Base-by-base conservation (phyloP, 148 eudicot genomes). In the Persicaria tinctoria region DNA sequence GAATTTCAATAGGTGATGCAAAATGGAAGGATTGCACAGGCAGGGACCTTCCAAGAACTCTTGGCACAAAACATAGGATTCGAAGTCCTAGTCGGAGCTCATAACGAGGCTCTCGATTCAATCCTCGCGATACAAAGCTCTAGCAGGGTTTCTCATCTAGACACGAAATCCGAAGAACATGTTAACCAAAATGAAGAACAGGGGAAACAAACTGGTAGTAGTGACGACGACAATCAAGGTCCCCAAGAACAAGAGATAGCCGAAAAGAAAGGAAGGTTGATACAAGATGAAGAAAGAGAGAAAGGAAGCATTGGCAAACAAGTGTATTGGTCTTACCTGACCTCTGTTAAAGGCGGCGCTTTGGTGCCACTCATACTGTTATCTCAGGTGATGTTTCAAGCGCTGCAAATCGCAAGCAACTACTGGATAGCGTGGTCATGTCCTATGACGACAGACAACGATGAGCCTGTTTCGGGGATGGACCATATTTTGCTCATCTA, bases 341-440 rank as follows among this genome's bases (percentile, higher is more conserved):
- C 94, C 2, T 78, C 86, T 4, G 93, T 87, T 8, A 90, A 86
- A 81, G 83, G 95, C 20, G 99, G 99, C 45, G 77, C 75, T 70
- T 83, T 92, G 80, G 83, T 96, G 60, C 97, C 99, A 0, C 60
- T 92, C 51, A 96, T 92, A 66, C 20, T 96, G 57, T 74, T 96
- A 51, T 92, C 91, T 7, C 97, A 96, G 54, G 85, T 89, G 46
- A 82, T 87, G 48, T 96, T 96, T 73, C 97, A 96, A 79, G 88
- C 82, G 59, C 70, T 96, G 73, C 99, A 96, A 81, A 86, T 96
- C 66, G 85, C 89, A 6, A 92, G 97, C 85, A 96, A 92, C 73
- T 96, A 96, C 74, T 96, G 99, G 99, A 92, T 96, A 92, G 96
- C 99, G 10, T 96, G 97, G 97, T 87, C 94, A 50, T 92, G 94